Evolutionary conservation across 1,284 basidiomycete genomes (phyloP), one percentile per base, ranked within the genome.

Genomic region (Ganoderma meredithae): DNA sequence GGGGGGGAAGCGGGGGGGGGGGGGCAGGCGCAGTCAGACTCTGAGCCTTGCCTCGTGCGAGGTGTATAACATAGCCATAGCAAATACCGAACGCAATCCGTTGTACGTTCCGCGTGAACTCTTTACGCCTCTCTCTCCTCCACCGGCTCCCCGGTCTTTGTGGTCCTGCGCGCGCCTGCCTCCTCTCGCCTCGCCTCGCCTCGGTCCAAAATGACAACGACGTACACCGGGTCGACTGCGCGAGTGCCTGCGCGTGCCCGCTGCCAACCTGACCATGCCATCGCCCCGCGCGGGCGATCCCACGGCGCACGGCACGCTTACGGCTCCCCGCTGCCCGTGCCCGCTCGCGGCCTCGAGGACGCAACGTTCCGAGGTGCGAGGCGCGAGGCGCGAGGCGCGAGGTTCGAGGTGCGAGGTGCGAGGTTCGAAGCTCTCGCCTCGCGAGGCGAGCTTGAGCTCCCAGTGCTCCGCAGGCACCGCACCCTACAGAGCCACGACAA

Each of bases 301-400:
- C n/a, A 55, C 22, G 27, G 52, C 52, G 3, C 52, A 27, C 52
- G 52, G 25, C 52, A 8, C 17, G 13, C 25, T 55, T 33, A 58
- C 33, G 19, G 55, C 31, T 55, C n/a, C 15, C 55, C 19, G n/a
- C 56, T n/a, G 27, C 27, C 27, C 27, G 27, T 31, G 44, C 44
- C 44, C 44, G 44, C 44, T n/a, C 44, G n/a, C 44, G 47, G 39
- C 58, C 58, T 60, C 58, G 58, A 40, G 58, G 58, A 40, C n/a
- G 22, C 58, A 41, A 60, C 58, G 58, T 60, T 60, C n/a, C 13
- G 58, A 27, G 22, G 58, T 60, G 22, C 27, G 27, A 31, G 27
- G 27, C 3, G 27, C 27, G 27, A 31, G 22, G 58, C 49, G 49
- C 27, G 49, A 53, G 22, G 49, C 27, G 49, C 27, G 27, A 31